Evolutionary conservation across 116 monocot species (phyloP), one percentile per base, ranked within the genome.

Genomic region (Zostera marina): DNA sequence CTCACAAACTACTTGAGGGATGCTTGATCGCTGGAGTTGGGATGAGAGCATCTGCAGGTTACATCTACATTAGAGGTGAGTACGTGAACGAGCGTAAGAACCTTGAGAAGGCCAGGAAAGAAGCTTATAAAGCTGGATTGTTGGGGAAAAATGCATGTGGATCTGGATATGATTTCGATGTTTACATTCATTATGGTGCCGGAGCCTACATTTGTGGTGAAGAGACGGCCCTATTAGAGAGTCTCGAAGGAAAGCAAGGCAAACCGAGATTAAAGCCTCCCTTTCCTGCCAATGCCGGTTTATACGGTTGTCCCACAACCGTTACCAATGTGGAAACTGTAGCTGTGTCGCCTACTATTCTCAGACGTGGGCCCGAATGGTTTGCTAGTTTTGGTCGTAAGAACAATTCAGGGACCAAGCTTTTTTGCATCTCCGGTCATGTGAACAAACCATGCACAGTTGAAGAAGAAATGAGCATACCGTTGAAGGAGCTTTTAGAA

Each of bases 401-500:
- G 59, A 96, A 88, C 62, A 88, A 96, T 46, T 85, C 96, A 0
- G 96, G 96, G 7, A 96, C 89, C 3, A 96, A 96, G 53, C 72
- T 96, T 0, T 96, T 70, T 65, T 96, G 89, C 49, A 63, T 96
- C 3, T 88, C 89, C 0, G 89, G 96, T 41, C 96, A 96, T 56
- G 96, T 88, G 44, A 96, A 96, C 78, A 88, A 82, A 53, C 96
- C 96, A 3, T 96, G 96, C 82, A 96, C 96, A 0, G 96, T 96
- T 54, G 96, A 96, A 64, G 96, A 88, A 59, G 96, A 96, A 70
- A 96, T 96, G 96, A 96, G 96, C 74, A 96, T 96, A 24, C 78
- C 96, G 0, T 65, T 89, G 63, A 88, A 82, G 74, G 96, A 88
- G 62, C 58, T 96, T 46, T 21, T 94, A 39, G 94, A 94, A 46